Evolutionary conservation across 371 early-diverging fungal genomes (phyloP).

Genomic region (Catenaria anguillulae): DNA sequence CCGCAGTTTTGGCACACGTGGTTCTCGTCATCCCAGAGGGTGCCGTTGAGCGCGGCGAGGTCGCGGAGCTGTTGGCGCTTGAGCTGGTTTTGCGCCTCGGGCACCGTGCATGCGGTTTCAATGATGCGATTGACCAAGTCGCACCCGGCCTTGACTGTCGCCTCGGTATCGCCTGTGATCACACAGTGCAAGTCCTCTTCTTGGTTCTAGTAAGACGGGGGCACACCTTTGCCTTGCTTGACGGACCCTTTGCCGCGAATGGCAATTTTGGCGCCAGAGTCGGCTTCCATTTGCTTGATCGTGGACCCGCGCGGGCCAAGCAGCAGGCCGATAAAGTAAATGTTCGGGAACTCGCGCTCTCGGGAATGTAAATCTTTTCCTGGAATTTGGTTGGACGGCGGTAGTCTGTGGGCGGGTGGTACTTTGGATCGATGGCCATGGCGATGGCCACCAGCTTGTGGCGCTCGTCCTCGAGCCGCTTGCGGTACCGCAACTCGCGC

Average conservation of each 20-base stretch:
- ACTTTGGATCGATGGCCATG: slow-evolving; percentile 19
- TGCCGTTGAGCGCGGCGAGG: slow-evolving; percentile 38
- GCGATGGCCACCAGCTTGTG: slow-evolving; percentile 31
- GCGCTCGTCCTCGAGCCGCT: slow-evolving; percentile 35
- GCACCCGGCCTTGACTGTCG: slow-evolving; percentile 24
- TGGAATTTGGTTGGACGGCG: slow-evolving; percentile 23
- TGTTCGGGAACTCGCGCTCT: slow-evolving; percentile 37
- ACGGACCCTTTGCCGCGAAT: slow-evolving; percentile 41
- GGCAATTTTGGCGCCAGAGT: slow-evolving; percentile 36
- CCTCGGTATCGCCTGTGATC: slow-evolving; percentile 33
- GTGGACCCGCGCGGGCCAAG: slow-evolving; percentile 44
- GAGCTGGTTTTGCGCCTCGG: slow-evolving; percentile 37
- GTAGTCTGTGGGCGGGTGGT: slow-evolving; percentile 36
- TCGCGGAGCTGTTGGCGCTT: slow-evolving; percentile 42
- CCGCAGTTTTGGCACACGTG: too few relatives aligned
- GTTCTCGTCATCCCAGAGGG: slow-evolving; percentile 35
- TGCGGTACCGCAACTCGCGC: slow-evolving; percentile 29
- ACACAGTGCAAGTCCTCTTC: slow-evolving; percentile 39
- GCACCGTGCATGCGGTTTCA: slow-evolving; percentile 36
- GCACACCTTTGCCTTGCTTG: slow-evolving; percentile 31
- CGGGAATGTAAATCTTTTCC: slow-evolving; percentile 38
- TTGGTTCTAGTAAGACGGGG: slow-evolving; percentile 20
- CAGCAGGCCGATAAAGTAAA: slow-evolving; percentile 43
- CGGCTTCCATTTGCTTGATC: slow-evolving; percentile 36
- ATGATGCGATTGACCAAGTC: slow-evolving; percentile 34